phyloP scores from a whole-genome alignment of 371 early-diverging fungal species.

The Thermomucor indicae-seudaticae region DNA sequence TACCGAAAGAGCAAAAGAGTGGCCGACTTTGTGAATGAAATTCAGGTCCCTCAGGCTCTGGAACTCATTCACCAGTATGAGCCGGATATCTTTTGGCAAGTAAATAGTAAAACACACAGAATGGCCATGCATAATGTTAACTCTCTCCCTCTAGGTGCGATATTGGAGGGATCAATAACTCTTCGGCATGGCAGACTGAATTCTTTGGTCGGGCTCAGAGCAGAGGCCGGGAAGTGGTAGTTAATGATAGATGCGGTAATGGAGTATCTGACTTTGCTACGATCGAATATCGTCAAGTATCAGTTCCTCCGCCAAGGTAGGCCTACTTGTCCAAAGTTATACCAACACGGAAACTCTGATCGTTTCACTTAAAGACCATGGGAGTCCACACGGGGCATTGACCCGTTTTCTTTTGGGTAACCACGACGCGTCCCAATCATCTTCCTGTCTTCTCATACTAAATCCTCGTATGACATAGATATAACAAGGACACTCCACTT shows the following conservation, averaged over 20 bases:
- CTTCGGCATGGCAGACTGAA: conserved; percentile 23
- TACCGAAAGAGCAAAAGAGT: conserved; percentile 23
- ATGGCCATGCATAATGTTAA: not conserved
- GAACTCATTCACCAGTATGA: conserved; percentile 24
- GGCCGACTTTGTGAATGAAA: conserved; percentile 27
- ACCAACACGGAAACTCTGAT: not conserved
- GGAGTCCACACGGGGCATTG: conserved; percentile 40
- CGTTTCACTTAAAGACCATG: conserved; percentile 15
- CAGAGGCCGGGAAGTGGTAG: conserved; percentile 10
- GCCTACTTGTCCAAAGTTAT: not conserved
- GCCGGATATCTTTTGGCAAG: conserved; percentile 33
- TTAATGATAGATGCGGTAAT: conserved; percentile 34
- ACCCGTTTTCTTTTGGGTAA: conserved; percentile 36
- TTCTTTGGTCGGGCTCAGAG: conserved; percentile 19
- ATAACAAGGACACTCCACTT: conserved; percentile 19
- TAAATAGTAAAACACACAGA: not conserved
- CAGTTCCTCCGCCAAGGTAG: conserved; percentile 14
- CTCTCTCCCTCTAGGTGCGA: conserved; percentile 19
- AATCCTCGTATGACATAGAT: not conserved
- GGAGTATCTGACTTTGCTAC: conserved; percentile 33
- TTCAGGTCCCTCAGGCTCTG: conserved; percentile 31
- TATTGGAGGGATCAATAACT: conserved; percentile 39
- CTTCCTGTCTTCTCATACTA: not conserved
- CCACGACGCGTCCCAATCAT: not conserved
- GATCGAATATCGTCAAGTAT: conserved; percentile 20